phyloP scores from a whole-genome alignment of 225 moss, liverwort and hornwort genomes.

The Pseudoscleropodium purum region DNA sequence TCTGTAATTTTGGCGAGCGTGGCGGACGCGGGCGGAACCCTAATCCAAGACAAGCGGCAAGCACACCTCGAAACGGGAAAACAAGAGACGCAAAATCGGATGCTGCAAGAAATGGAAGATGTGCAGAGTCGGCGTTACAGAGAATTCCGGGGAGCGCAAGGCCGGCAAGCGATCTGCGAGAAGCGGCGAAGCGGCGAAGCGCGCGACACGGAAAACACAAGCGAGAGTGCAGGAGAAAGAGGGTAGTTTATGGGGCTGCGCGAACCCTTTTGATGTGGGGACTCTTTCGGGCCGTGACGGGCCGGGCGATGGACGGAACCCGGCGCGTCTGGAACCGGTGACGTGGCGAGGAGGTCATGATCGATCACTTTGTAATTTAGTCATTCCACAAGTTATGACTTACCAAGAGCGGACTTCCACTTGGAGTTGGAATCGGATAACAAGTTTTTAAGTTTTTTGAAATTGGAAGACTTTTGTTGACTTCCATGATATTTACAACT shows the following conservation, averaged over 20 bases:
- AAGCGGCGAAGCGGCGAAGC: not conserved
- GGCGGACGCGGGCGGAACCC: not conserved
- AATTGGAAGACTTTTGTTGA: too few relatives aligned
- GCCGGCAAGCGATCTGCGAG: not conserved
- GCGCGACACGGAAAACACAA: not conserved
- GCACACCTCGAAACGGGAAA: not conserved
- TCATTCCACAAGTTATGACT: too few relatives aligned
- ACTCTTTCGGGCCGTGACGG: not conserved
- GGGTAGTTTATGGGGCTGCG: not conserved
- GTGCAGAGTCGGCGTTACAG: not conserved
- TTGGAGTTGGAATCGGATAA: not conserved
- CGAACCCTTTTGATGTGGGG: not conserved
- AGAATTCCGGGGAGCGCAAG: not conserved
- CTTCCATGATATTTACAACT: rapidly evolving
- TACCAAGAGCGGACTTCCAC: not conserved
- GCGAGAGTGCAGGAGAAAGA: not conserved
- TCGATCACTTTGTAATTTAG: too few relatives aligned
- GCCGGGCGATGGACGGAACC: not conserved
- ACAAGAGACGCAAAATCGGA: not conserved
- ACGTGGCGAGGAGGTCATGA: not conserved
- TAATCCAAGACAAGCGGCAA: not conserved
- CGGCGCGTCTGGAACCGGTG: not conserved
- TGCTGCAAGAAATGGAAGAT: not conserved
- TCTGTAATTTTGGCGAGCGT: conserved; percentile 50
- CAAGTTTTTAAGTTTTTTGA: not conserved